A percentile compares a stretch with the other conserved stretches of the same genome.
These are phyloP conservation scores for Dothideomycetes sp. DNA, from an alignment of 2,329 filamentous ascomycete genomes.

Conservation along the genomic window DNA sequence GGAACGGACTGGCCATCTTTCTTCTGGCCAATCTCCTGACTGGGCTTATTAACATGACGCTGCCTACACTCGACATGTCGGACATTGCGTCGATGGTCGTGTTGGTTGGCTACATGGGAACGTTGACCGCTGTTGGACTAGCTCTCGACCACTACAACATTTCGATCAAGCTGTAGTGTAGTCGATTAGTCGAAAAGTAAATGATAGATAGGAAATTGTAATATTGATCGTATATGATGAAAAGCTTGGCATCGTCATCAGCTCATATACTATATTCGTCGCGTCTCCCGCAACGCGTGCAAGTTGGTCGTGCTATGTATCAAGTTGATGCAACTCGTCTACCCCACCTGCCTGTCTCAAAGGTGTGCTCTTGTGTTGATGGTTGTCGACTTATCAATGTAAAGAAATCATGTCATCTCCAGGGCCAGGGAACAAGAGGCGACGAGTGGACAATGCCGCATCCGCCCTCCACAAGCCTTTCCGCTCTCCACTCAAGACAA, in stretches of 20 bases:
- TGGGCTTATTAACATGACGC: conserved; percentile 74
- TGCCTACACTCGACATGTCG: conserved; percentile 67
- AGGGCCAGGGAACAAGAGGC: conserved; percentile 41
- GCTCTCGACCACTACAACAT: conserved; percentile 54
- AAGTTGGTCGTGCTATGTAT: too few relatives aligned
- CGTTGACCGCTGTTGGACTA: conserved; percentile 58
- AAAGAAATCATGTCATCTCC: conserved; percentile 7
- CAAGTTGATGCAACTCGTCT: not conserved
- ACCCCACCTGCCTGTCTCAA: not conserved
- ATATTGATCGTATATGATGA: not conserved
- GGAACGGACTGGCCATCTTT: conserved; percentile 78
- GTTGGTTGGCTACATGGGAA: conserved; percentile 59
- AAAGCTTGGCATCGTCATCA: not conserved
- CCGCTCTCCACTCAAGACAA: conserved; percentile 54
- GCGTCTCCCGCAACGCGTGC: conserved; percentile 1
- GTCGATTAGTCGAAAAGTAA: not conserved
- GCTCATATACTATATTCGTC: not conserved
- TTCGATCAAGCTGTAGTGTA: conserved; percentile 54
- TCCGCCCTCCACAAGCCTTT: conserved; percentile 59
- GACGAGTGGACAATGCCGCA: conserved; percentile 47
- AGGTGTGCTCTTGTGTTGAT: not conserved
- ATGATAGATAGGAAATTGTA: not conserved
- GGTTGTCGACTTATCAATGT: not conserved
- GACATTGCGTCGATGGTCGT: conserved; percentile 59
- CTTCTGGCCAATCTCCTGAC: conserved; percentile 82